Evolutionary conservation across 441 rosid genomes (phyloP).

Genomic region (Arabidopsis lyrata): DNA sequence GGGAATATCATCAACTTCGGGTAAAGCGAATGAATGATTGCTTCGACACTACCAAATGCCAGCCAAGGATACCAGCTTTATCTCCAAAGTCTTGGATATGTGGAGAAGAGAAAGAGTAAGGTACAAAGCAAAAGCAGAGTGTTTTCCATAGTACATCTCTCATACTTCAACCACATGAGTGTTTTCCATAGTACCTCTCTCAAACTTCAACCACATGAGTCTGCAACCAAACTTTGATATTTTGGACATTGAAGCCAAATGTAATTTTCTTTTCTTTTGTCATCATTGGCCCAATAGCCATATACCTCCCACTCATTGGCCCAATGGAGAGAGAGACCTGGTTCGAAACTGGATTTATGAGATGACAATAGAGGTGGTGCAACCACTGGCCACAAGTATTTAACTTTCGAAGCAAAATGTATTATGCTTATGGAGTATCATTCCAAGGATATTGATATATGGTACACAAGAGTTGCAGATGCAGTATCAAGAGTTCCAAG

Average conservation of each 20-base stretch:
- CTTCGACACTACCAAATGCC: slow-evolving; percentile 54
- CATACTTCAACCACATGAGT: slow-evolving; percentile 32
- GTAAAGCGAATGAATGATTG: slow-evolving; percentile 69
- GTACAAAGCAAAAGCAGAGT: slow-evolving; percentile 41
- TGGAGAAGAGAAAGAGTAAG: slow-evolving; percentile 46
- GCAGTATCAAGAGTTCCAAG: slow-evolving; percentile 26
- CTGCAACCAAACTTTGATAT: slow-evolving; percentile 37
- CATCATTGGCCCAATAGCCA: too few relatives aligned
- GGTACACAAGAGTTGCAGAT: slow-evolving; percentile 12
- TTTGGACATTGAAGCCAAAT: slow-evolving; percentile 23
- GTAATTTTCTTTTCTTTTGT: too few relatives aligned
- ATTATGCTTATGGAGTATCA: slow-evolving; percentile 18
- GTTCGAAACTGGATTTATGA: too few relatives aligned
- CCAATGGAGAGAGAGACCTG: too few relatives aligned
- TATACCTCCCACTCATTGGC: too few relatives aligned
- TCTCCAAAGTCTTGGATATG: slow-evolving; percentile 48
- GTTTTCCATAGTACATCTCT: slow-evolving; percentile 35
- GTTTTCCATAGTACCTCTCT: slow-evolving; percentile 35
- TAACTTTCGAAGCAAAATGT: not conserved
- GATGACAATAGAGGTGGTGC: too few relatives aligned
- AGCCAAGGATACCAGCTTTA: slow-evolving; percentile 37
- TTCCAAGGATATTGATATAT: slow-evolving; percentile 33
- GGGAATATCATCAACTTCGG: slow-evolving; percentile 64
- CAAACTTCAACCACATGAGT: slow-evolving; percentile 23
- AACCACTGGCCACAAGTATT: too few relatives aligned